phyloP scores from a whole-genome alignment of 75 land plant species.

The Selaginella moellendorffii region DNA sequence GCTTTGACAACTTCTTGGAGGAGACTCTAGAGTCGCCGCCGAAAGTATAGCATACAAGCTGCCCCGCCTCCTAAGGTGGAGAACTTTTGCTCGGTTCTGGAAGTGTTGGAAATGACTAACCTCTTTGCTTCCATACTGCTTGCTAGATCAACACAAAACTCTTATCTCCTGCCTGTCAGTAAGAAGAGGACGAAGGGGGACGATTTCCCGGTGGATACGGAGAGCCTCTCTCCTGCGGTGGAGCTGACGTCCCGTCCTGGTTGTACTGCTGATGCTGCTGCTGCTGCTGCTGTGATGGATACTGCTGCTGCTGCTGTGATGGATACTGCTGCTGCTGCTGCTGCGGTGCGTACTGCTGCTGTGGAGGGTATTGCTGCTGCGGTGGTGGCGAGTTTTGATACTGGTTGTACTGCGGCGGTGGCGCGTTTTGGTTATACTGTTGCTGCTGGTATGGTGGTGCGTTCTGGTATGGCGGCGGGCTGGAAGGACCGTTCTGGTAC shows the following conservation, averaged over 20 bases:
- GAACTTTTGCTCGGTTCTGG: too few species aligned
- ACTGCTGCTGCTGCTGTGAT: neutral
- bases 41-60: too few species aligned
- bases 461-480: neutral
- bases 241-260: neutral
- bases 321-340: neutral
- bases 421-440: neutral
- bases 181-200: neutral
- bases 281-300: neutral
- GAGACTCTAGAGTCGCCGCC: too few species aligned
- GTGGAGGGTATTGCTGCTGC: neutral
- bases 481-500: neutral
- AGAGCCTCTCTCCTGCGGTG: neutral
- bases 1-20: too few species aligned
- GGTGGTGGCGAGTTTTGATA: neutral
- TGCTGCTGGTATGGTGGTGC: constrained; percentile 2
- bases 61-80: too few species aligned
- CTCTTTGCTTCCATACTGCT: too few species aligned
- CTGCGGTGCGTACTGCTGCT: neutral
- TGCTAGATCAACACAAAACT: too few species aligned
- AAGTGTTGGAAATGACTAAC: too few species aligned
- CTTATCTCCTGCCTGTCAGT: too few species aligned
- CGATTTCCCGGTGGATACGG: neutral
- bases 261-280: neutral
- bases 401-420: neutral